phyloP scores from a whole-genome alignment of 805 yeast species.

The Wickerhamomyces mucosus region DNA sequence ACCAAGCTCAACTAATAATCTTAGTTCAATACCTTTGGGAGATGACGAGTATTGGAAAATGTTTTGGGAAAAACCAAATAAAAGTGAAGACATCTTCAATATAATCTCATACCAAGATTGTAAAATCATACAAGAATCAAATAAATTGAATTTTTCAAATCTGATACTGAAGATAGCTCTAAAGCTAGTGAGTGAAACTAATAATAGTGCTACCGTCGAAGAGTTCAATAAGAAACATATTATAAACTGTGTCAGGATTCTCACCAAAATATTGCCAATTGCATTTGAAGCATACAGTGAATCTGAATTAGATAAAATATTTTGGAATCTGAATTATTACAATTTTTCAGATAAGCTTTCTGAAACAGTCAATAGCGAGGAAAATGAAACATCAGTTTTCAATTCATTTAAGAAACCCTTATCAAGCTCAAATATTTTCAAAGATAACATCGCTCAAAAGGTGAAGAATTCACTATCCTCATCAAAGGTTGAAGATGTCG shows the following conservation, averaged over 20 bases:
- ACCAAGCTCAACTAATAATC: too few relatives aligned
- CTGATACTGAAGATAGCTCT: constrained; percentile 34
- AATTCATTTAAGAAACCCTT: too few relatives aligned
- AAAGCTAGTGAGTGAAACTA: constrained; percentile 15
- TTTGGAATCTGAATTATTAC: constrained; percentile 32
- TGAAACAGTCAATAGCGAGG: too few relatives aligned
- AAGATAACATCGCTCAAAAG: constrained; percentile 12
- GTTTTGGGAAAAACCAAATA: constrained; percentile 40
- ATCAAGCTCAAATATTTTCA: constrained; percentile 9
- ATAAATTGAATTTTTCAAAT: constrained; percentile 45
- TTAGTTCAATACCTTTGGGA: not conserved
- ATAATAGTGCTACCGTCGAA: constrained; percentile 10
- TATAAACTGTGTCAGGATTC: constrained; percentile 52
- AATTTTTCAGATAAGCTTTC: constrained; percentile 4
- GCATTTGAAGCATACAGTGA: constrained; percentile 44
- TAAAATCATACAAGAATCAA: constrained; percentile 46
- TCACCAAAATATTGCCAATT: constrained; percentile 59
- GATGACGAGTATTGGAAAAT: constrained; percentile 33
- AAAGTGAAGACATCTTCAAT: constrained; percentile 48
- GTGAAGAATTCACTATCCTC: constrained; percentile 10
- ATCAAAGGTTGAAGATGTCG: constrained; percentile 10
- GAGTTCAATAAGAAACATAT: constrained; percentile 26
- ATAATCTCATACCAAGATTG: constrained; percentile 50
- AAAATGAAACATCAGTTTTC: too few relatives aligned
- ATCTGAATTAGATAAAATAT: constrained; percentile 21